Conservation (phyloP, 1,284 basidiomycete genomes). For the Ustilago nuda region DNA sequence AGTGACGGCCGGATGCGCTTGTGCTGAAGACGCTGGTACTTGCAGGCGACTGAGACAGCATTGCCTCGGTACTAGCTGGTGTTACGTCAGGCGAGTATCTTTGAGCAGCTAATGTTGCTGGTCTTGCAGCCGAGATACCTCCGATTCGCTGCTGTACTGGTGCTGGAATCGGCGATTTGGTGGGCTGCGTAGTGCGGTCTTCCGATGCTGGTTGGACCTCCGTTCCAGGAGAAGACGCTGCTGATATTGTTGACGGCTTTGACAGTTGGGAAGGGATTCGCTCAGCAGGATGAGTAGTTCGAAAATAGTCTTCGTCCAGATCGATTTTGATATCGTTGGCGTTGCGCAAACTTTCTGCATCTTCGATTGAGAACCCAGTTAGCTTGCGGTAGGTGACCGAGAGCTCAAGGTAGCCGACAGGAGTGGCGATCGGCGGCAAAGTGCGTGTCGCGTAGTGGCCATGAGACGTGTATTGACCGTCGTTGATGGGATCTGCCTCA, state of each 20-base stretch:
- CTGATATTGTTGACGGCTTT: background rate
- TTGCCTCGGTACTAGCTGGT: constrained; percentile 4
- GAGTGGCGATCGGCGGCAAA: constrained; percentile 30
- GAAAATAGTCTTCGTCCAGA: constrained; percentile 61
- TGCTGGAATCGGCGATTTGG: background rate
- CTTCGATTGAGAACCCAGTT: constrained; percentile 46
- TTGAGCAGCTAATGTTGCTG: constrained; percentile 25
- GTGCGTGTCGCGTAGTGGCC: constrained; percentile 26
- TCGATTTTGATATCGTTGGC: constrained; percentile 41
- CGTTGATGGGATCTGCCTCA: background rate
- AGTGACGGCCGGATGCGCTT: constrained; percentile 40
- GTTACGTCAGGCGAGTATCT: constrained; percentile 17
- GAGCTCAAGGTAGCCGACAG: constrained; percentile 39
- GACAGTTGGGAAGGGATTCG: background rate
- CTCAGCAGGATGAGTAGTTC: constrained; percentile 11
- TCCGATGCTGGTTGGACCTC: background rate
- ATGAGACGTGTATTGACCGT: background rate
- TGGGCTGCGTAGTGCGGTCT: background rate
- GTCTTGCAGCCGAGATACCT: constrained; percentile 44
- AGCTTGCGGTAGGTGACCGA: constrained; percentile 52
- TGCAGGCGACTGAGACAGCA: constrained; percentile 39
- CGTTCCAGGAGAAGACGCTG: background rate
- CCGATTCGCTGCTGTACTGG: constrained; percentile 33
- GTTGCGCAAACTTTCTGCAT: constrained; percentile 26
- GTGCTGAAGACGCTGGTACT: constrained; percentile 56